Percentiles rank a stretch among this genome's conserved stretches.
Evolutionary conservation across 2,329 filamentous ascomycete species (phyloP).

Genomic region (Colletotrichum sublineola): DNA sequence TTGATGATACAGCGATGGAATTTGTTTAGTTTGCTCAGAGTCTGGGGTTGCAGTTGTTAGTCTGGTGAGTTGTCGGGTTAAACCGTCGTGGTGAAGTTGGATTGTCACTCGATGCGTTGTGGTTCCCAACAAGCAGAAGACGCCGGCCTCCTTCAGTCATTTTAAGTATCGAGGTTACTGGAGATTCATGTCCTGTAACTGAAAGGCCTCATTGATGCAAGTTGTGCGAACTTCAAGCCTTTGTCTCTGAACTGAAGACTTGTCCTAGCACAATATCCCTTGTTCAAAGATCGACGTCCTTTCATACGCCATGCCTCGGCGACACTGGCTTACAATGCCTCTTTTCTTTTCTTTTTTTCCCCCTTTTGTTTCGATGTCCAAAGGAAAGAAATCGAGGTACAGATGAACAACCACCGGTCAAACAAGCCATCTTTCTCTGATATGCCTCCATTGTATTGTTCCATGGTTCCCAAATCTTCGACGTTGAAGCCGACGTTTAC

Average conservation of each 20-base stretch:
- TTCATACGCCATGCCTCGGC: neutral
- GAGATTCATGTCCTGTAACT: neutral
- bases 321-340: neutral
- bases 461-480: neutral
- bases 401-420: neutral
- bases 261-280: neutral
- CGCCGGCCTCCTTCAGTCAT: neutral
- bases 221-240: neutral
- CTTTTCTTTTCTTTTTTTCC: neutral
- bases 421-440: neutral
- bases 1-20: neutral
- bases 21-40: rapidly evolving
- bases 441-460: neutral
- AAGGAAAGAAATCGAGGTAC: neutral
- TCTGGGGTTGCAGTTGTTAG: too few species aligned
- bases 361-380: too few species aligned
- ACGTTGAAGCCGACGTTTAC: neutral
- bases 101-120: slow-evolving; percentile 3
- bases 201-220: too few species aligned
- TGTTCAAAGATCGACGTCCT: neutral
- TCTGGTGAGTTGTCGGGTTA: neutral
- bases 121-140: neutral
- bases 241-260: neutral
- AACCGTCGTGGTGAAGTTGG: neutral
- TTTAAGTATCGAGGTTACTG: neutral